phyloP scores from a whole-genome alignment of 805 yeast genomes.

The Geotrichum ghanense region DNA sequence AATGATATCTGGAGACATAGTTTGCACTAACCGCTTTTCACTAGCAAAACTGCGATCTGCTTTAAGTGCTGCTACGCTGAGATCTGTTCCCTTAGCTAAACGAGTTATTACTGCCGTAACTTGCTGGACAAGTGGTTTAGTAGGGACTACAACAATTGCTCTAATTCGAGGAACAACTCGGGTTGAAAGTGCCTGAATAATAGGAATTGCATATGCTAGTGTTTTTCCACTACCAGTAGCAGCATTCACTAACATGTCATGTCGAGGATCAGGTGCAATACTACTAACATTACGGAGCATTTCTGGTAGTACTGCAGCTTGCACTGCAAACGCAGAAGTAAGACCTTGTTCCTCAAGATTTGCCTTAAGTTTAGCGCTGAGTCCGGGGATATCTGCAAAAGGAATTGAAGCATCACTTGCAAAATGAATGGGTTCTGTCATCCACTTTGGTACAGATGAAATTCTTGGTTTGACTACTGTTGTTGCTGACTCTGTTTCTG shows the following conservation, averaged over 20 bases:
- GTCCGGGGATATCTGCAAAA: constrained; percentile 38
- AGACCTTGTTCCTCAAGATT: constrained; percentile 40
- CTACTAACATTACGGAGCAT: constrained; percentile 32
- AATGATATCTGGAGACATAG: constrained; percentile 25
- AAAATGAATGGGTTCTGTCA: constrained; percentile 50
- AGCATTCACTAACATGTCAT: constrained; percentile 77
- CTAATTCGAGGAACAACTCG: constrained; percentile 64
- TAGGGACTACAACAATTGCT: constrained; percentile 78
- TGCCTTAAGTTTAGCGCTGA: not conserved
- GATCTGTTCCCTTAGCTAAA: constrained; percentile 54
- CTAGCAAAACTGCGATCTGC: constrained; percentile 47
- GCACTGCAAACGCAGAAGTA: constrained; percentile 63
- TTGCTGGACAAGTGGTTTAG: constrained; percentile 77
- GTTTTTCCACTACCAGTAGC: constrained; percentile 97
- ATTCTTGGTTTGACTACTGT: not conserved
- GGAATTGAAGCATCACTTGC: constrained; percentile 35
- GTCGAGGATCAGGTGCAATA: constrained; percentile 25
- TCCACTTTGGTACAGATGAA: constrained; percentile 39
- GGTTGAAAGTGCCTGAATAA: constrained; percentile 52
- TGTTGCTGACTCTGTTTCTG: not conserved
- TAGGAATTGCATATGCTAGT: constrained; percentile 75
- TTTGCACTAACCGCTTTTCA: constrained; percentile 43
- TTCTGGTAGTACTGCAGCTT: constrained; percentile 51
- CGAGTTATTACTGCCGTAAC: constrained; percentile 54
- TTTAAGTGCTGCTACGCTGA: constrained; percentile 48